A percentile compares a stretch with the other conserved stretches of the same genome.
phyloP scores from a whole-genome alignment of 768 basidiomycete genomes.

The Lentinula sp. region DNA sequence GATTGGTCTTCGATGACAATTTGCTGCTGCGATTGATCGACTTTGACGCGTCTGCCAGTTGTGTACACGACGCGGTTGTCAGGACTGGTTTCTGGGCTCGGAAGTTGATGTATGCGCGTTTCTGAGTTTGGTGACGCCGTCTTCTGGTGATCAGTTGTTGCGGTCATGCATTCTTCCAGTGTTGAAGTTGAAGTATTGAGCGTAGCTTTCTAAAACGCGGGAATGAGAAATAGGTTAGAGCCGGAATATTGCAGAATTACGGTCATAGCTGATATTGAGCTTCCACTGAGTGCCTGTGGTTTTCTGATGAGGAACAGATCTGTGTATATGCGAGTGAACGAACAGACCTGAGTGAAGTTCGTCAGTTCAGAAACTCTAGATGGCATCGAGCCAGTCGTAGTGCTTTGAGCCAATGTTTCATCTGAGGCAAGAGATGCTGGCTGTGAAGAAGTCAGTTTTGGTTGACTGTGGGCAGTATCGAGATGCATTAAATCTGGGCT shows the following conservation, averaged over 20 bases:
- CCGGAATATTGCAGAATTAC: background rate
- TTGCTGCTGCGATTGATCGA: background rate
- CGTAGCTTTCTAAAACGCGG: background rate
- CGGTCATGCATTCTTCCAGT: background rate
- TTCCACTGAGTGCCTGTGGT: background rate
- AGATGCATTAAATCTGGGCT: constrained; percentile 13
- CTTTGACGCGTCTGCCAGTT: background rate
- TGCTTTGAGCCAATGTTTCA: background rate
- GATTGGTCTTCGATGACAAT: background rate
- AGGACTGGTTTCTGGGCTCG: constrained; percentile 2
- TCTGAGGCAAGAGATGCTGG: background rate
- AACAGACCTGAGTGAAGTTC: background rate
- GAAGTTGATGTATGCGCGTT: constrained; percentile 14
- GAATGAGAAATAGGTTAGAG: background rate
- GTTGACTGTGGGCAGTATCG: constrained; percentile 4
- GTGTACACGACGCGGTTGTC: background rate
- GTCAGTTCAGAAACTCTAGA: constrained; percentile 16
- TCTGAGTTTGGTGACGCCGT: background rate
- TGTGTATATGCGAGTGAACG: background rate
- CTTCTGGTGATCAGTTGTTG: background rate
- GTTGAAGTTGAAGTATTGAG: background rate
- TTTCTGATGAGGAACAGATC: background rate
- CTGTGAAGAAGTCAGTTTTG: background rate
- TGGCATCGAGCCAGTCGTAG: constrained; percentile 1
- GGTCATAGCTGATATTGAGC: background rate